phyloP scores from a whole-genome alignment of 2,329 filamentous ascomycete species.

The Pleomassaria siparia region DNA sequence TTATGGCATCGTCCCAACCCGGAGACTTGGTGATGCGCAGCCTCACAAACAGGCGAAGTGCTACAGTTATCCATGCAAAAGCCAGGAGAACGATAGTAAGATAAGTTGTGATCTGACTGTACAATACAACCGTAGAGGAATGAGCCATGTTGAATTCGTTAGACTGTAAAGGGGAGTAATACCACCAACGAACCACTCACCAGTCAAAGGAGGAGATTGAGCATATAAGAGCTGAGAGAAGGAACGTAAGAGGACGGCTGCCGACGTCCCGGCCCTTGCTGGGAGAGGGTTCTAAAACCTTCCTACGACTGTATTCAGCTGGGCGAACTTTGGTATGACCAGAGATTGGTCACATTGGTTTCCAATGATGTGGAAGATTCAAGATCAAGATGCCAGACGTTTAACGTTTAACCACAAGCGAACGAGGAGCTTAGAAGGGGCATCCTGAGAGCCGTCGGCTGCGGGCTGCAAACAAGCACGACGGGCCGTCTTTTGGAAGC shows the following conservation, averaged over 20 bases:
- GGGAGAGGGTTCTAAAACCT: neutral
- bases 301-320: neutral
- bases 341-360: neutral
- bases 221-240: neutral
- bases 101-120: constrained; percentile 14
- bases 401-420: constrained; percentile 18
- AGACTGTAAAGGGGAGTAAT: neutral
- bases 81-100: constrained; percentile 30
- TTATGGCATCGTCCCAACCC: constrained; percentile 38
- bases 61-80: constrained; percentile 31
- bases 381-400: constrained; percentile 21
- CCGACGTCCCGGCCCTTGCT: neutral
- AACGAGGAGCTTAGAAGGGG: constrained; percentile 1
- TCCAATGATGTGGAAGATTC: neutral
- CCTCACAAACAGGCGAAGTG: constrained; percentile 36
- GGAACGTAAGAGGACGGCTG: neutral
- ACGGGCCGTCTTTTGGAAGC: neutral
- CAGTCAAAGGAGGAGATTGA: neutral
- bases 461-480: neutral
- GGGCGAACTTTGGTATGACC: neutral
- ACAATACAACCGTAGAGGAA: neutral
- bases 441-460: neutral
- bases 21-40: constrained; percentile 35
- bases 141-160: constrained; percentile 6
- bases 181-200: neutral